phyloP scores from a whole-genome alignment of 805 yeast genomes.

The Naumovozyma baii region DNA sequence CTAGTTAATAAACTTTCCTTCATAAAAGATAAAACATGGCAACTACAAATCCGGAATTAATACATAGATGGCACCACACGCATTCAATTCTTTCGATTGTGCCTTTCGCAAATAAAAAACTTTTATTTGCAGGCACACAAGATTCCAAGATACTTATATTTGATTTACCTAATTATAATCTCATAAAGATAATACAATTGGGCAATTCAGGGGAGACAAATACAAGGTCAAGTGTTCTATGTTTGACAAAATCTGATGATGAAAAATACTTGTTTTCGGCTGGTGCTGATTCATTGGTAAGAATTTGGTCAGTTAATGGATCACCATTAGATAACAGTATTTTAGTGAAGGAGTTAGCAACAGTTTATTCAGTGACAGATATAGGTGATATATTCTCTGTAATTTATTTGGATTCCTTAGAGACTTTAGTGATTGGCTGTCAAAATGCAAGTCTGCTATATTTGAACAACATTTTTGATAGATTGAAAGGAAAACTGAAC shows the following conservation, averaged over 20 bases:
- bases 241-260: slow-evolving; percentile 45
- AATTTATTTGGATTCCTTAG: slow-evolving; percentile 50
- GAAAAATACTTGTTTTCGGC: slow-evolving; percentile 68
- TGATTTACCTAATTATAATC: slow-evolving; percentile 55
- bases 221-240: slow-evolving; percentile 43
- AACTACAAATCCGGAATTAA: slow-evolving; percentile 18
- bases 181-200: slow-evolving; percentile 36
- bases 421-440: slow-evolving; percentile 73
- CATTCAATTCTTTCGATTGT: slow-evolving; percentile 66
- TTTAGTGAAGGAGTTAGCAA: slow-evolving; percentile 43
- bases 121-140: slow-evolving; percentile 84
- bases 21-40: too few relatives aligned
- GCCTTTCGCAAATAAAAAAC: slow-evolving; percentile 45
- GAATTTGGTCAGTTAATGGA: slow-evolving; percentile 60
- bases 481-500: slow-evolving; percentile 8
- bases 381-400: slow-evolving; percentile 90
- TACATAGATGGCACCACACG: slow-evolving; percentile 70
- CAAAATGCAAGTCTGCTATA: slow-evolving; percentile 85
- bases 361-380: slow-evolving; percentile 76
- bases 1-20: too few relatives aligned
- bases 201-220: slow-evolving; percentile 33
- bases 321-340: slow-evolving; percentile 6
- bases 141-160: slow-evolving; percentile 67
- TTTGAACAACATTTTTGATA: slow-evolving; percentile 36
- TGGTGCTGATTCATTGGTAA: slow-evolving; percentile 81